These are phyloP conservation scores for Acanthamoeba royreba DNA, from an alignment of 208 protist genomes.

Conservation along the genomic window DNA sequence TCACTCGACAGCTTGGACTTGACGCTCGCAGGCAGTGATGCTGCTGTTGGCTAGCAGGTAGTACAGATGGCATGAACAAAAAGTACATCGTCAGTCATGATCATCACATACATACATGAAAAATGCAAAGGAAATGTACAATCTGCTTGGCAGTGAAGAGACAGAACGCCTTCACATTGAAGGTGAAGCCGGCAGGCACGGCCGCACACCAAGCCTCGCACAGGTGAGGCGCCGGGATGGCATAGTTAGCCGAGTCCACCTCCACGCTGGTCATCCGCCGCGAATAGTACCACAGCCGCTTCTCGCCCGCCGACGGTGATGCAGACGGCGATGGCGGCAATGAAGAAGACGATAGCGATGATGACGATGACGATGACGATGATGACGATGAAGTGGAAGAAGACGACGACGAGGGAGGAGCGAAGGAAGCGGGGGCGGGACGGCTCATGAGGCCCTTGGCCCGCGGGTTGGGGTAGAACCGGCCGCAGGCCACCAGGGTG, in stretches of 20 bases:
- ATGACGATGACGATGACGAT: not conserved
- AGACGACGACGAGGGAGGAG: not conserved
- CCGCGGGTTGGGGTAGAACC: not conserved
- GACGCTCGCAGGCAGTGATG: not conserved
- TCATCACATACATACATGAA: too few relatives aligned
- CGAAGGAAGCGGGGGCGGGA: not conserved
- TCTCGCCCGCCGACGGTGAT: not conserved
- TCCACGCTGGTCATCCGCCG: not conserved
- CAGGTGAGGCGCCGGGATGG: conserved; percentile 10
- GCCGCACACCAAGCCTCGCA: not conserved
- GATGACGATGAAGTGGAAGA: not conserved
- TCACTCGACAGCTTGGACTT: not conserved
- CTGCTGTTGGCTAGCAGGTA: not conserved
- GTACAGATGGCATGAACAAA: not conserved
- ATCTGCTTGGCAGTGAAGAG: conserved; percentile 7
- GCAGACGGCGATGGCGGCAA: not conserved
- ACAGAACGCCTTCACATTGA: conserved; percentile 41
- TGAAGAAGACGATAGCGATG: not conserved
- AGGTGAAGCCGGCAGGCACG: not conserved
- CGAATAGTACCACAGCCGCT: conserved; percentile 11
- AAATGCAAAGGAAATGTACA: too few relatives aligned
- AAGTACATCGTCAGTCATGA: too few relatives aligned
- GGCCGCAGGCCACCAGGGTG: not conserved
- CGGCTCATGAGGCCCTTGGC: not conserved
- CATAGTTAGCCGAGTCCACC: conserved; percentile 11